These are phyloP conservation scores for Vickermania spadyakhi DNA, from an alignment of 208 protist genomes.

Conservation along the genomic window DNA sequence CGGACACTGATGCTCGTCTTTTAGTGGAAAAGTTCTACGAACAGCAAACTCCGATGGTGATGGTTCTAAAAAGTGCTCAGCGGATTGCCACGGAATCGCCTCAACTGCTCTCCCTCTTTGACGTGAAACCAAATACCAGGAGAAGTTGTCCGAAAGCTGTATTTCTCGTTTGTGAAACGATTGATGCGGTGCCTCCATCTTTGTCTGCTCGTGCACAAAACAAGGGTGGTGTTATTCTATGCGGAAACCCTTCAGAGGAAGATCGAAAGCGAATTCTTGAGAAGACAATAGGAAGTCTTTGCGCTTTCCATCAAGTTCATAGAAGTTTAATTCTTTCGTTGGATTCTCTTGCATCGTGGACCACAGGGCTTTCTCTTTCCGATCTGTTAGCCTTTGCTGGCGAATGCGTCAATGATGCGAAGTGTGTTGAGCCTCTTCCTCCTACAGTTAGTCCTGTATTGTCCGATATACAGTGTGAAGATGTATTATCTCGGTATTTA, in stretches of 20 bases:
- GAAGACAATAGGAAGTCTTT: constrained; percentile 10
- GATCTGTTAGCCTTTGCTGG: constrained; percentile 51
- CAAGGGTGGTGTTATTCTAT: constrained; percentile 47
- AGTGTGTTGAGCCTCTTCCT: neutral
- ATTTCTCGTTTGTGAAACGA: constrained; percentile 58
- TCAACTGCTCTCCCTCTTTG: constrained; percentile 37
- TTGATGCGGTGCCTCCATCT: constrained; percentile 51
- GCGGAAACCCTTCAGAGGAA: constrained; percentile 57
- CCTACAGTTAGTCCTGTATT: constrained; percentile 30
- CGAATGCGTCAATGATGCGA: constrained; percentile 26
- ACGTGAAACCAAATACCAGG: neutral
- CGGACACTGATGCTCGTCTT: constrained; percentile 23
- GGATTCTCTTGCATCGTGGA: constrained; percentile 49
- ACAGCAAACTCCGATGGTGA: constrained; percentile 14
- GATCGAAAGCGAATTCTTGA: constrained; percentile 32
- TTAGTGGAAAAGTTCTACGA: constrained; percentile 23
- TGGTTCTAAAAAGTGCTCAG: constrained; percentile 59
- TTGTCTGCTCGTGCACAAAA: constrained; percentile 61
- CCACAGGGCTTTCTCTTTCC: constrained; percentile 49
- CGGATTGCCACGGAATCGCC: constrained; percentile 18
- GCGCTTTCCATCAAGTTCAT: constrained; percentile 17
- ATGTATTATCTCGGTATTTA: constrained; percentile 45
- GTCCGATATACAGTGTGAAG: constrained; percentile 41
- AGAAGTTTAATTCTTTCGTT: constrained; percentile 50
- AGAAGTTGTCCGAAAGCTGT: constrained; percentile 3